Base-by-base conservation (phyloP, 331 rosid species). In the Acacia concinna region DNA sequence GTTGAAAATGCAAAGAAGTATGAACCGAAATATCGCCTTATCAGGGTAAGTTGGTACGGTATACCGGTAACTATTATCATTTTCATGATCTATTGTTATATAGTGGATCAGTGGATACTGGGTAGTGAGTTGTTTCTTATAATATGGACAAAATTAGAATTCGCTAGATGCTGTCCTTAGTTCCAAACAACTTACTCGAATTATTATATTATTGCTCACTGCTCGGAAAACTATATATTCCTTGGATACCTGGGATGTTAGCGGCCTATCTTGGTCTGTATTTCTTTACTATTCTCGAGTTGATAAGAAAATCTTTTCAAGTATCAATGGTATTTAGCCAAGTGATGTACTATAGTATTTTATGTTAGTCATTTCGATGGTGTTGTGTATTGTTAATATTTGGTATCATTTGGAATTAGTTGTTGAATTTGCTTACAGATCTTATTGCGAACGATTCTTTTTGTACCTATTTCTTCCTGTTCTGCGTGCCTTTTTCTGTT, bases 1-100 rank as follows among this genome's bases (percentile, higher is more conserved):
- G 93, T 93, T 23, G 99, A 95, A 20, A 91, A 85, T 14, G 99
- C 99, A 0, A 95, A 95, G 93, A 95, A 91, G 82, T 95, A 78
- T 9, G 99, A 95, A 78, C 99, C 99, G 28, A 95, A 95, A 83
- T 91, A 91, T 86, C 90, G 99, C 75, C 94, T 95, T 12, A 85
- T 93, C 83, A 95, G 99, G 97, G 98, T 95, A 79, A 85, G 87
- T 74, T 49, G 5, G 1, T 17, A 0, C 11, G 21, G 11, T 21
- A 6, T 0, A 7, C 1, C 37, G 41, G 0, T 34, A 4, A 40
- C 0, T 17, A 37, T 46, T 52, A 34, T 62, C 20, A 8, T 71
- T 43, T 10, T 63, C 6, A 31, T 32, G 6, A 0, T 17, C 0
- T 1, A 49, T 2, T 4, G 63, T 56, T 21, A 15, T 56, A 11